Percentiles rank a stretch among this genome's conserved stretches.
Conservation (phyloP, 495 filamentous ascomycete species). For the Penicillium pancosmium region DNA sequence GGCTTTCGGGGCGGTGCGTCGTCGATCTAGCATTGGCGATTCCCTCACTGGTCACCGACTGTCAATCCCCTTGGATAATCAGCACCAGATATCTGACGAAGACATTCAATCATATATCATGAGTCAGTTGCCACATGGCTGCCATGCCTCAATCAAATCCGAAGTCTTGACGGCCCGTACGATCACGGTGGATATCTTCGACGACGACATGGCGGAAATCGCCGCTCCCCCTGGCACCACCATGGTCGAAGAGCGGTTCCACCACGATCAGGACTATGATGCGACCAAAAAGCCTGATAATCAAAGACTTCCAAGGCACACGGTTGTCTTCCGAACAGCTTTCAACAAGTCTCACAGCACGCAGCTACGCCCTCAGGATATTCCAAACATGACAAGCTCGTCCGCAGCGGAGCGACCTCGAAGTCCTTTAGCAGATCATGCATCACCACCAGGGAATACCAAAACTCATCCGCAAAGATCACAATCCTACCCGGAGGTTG, state of each 20-base stretch:
- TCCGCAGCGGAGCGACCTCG: constrained; percentile 8
- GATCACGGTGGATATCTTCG: constrained; percentile 72
- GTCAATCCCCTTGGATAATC: constrained; percentile 33
- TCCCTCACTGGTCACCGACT: constrained; percentile 24
- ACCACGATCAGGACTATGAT: constrained; percentile 39
- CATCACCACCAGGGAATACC: constrained; percentile 2
- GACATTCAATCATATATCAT: constrained; percentile 49
- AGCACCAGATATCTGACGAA: constrained; percentile 45
- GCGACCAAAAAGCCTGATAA: constrained; percentile 13
- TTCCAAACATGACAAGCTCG: constrained; percentile 1
- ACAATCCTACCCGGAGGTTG: constrained; percentile 7
- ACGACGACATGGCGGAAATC: constrained; percentile 60
- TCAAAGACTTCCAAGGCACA: constrained; percentile 40
- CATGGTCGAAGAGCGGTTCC: constrained; percentile 60
- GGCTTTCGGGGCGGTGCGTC: constrained; percentile 51
- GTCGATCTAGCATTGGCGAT: constrained; percentile 33
- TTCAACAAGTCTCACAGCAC: constrained; percentile 48
- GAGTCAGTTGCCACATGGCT: constrained; percentile 47
- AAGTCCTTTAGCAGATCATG: constrained; percentile 1
- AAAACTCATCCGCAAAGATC: constrained; percentile 2
- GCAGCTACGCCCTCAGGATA: constrained; percentile 33
- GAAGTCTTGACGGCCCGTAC: constrained; percentile 66
- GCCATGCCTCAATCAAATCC: constrained; percentile 64
- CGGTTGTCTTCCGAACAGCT: constrained; percentile 48
- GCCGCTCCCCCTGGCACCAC: constrained; percentile 67